These are phyloP conservation scores for Escovopsis sp. DNA, from an alignment of 2,329 filamentous ascomycete genomes.

Conservation along the genomic window DNA sequence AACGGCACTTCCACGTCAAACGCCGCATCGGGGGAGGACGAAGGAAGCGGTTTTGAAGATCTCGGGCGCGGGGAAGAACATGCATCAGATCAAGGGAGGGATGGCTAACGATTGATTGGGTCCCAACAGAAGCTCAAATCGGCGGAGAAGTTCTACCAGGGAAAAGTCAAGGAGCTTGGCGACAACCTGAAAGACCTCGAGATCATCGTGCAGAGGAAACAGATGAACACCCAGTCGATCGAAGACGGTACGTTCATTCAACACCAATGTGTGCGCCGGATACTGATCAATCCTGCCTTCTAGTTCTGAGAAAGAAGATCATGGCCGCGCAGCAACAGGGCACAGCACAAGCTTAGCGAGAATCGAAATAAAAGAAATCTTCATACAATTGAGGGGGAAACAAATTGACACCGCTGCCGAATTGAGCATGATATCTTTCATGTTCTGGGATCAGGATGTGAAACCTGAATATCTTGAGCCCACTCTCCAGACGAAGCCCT, in stretches of 20 bases:
- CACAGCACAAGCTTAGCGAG: conserved; percentile 1
- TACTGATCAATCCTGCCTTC: no score
- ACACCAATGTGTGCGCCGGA: no score
- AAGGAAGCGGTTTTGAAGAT: no score
- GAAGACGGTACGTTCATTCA: conserved; percentile 55
- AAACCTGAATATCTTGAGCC: background rate
- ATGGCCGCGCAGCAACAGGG: conserved; percentile 18
- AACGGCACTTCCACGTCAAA: no score
- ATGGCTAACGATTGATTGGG: no score
- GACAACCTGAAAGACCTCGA: conserved; percentile 43
- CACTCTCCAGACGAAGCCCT: no score
- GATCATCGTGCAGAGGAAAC: conserved; percentile 52
- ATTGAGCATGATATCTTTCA: background rate
- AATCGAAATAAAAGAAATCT: background rate
- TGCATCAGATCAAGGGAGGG: no score
- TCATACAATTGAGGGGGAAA: background rate
- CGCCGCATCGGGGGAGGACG: no score
- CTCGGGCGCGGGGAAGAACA: no score
- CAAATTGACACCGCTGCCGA: background rate
- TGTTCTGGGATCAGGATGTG: no score
- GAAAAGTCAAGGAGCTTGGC: conserved; percentile 37
- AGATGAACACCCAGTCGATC: conserved; percentile 67
- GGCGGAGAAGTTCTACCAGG: conserved; percentile 41
- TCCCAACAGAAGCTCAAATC: conserved; percentile 34
- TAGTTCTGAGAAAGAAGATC: conserved; percentile 27